Evolutionary conservation across 2,329 filamentous ascomycete species (phyloP).

Genomic region (Myriosclerotinia duriaeana): DNA sequence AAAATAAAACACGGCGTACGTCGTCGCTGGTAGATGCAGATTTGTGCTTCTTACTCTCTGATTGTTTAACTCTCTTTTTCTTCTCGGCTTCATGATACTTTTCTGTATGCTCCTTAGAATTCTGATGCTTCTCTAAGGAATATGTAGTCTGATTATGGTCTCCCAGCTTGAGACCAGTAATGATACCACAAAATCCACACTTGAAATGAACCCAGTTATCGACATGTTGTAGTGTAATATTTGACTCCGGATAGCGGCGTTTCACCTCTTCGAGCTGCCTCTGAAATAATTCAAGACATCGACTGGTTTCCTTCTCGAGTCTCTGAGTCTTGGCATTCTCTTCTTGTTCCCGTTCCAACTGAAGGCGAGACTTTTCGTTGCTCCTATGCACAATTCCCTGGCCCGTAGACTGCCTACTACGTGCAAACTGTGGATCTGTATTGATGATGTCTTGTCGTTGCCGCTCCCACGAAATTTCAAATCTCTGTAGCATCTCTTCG

Average conservation of each 20-base stretch:
- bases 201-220: background rate
- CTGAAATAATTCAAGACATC: background rate
- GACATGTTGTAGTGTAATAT: background rate
- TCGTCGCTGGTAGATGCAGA: background rate
- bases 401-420: no score
- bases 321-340: background rate
- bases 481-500: background rate
- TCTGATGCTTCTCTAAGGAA: background rate
- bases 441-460: slow-evolving; percentile 5
- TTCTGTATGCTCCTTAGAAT: background rate
- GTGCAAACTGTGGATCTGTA: background rate
- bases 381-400: background rate
- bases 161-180: background rate
- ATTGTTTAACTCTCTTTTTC: background rate
- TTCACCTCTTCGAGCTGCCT: background rate
- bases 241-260: background rate
- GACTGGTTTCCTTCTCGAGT: background rate
- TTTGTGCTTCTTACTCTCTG: background rate
- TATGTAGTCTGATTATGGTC: no score
- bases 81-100: background rate
- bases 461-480: background rate
- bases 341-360: background rate
- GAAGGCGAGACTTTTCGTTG: background rate
- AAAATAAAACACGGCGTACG: background rate
- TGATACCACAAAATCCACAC: background rate